Percentiles rank a stretch among this genome's conserved stretches.
phyloP scores from a whole-genome alignment of 179 eudicot genomes.

The Nepenthes alata region DNA sequence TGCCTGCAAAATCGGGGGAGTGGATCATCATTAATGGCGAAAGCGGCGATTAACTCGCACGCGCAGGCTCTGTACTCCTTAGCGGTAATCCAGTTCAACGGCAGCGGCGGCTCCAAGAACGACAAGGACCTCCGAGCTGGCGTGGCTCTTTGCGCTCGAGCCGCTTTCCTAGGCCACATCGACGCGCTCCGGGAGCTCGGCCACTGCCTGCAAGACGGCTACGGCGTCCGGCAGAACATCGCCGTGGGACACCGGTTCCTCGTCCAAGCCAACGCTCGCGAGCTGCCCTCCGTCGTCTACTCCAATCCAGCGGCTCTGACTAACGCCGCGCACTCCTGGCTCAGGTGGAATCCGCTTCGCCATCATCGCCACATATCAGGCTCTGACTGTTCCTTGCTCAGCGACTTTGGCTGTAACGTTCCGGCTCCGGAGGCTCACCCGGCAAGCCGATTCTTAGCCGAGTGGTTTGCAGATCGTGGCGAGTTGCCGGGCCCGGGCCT shows the following conservation, averaged over 20 bases:
- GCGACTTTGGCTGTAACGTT: slow-evolving; percentile 45
- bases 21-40: slow-evolving; percentile 51
- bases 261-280: slow-evolving; percentile 54
- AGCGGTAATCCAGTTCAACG: slow-evolving; percentile 61
- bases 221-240: slow-evolving; percentile 40
- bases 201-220: slow-evolving; percentile 64
- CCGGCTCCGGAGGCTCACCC: slow-evolving; percentile 46
- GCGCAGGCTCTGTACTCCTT: slow-evolving; percentile 42
- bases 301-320: background rate
- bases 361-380: background rate
- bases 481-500: slow-evolving; percentile 11
- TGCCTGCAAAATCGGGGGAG: slow-evolving; percentile 37
- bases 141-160: slow-evolving; percentile 50
- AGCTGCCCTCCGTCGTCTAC: slow-evolving; percentile 31
- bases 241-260: slow-evolving; percentile 44
- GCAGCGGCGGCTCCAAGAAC: slow-evolving; percentile 49
- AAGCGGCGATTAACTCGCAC: slow-evolving; percentile 48
- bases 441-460: slow-evolving; percentile 33
- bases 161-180: slow-evolving; percentile 52
- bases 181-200: slow-evolving; percentile 61
- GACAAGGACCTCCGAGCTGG: slow-evolving; percentile 60
- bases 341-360: slow-evolving; percentile 7
- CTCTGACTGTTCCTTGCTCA: slow-evolving; percentile 26
- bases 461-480: slow-evolving; percentile 28
- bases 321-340: slow-evolving; percentile 12